Percentiles rank a stretch among this genome's conserved stretches.
These are phyloP conservation scores for Ustilago tritici DNA, from an alignment of 1,284 basidiomycete genomes.

Conservation along the genomic window DNA sequence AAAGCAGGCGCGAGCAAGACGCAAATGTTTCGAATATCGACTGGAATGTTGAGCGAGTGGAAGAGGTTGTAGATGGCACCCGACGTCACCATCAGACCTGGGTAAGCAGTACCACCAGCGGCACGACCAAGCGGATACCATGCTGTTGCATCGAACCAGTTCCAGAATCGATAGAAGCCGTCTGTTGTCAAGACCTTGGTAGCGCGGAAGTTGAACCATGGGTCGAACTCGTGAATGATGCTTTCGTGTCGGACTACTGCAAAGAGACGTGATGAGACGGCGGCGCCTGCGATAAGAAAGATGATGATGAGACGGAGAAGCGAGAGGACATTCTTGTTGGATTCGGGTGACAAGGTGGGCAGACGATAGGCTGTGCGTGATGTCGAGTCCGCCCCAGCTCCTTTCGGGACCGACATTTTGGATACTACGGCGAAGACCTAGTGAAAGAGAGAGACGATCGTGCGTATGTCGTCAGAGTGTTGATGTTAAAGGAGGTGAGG, in stretches of 20 bases:
- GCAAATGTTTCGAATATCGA: conserved; percentile 97
- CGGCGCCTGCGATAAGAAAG: conserved; percentile 75
- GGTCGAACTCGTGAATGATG: conserved; percentile 98
- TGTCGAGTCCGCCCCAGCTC: conserved; percentile 8
- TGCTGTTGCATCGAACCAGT: conserved; percentile 99
- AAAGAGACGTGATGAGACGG: conserved; percentile 94
- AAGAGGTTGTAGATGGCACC: conserved; percentile 95
- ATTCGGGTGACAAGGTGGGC: conserved; percentile 45
- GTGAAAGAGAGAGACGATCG: conserved; percentile 5
- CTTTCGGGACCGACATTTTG: conserved; percentile 24
- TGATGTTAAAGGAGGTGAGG: neutral
- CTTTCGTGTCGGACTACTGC: conserved; percentile 98
- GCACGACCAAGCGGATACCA: conserved; percentile 97
- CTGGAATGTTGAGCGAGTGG: conserved; percentile 88
- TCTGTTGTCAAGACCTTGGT: conserved; percentile 86
- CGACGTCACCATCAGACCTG: conserved; percentile 94
- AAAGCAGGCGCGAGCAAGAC: conserved; percentile 97
- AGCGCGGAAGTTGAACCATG: conserved; percentile 77
- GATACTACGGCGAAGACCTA: conserved; percentile 11
- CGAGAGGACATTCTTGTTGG: conserved; percentile 59
- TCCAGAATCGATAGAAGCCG: conserved; percentile 72
- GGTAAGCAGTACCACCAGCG: conserved; percentile 97
- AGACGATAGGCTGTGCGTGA: conserved; percentile 45
- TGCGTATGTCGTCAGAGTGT: conserved; percentile 1
- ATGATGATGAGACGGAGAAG: conserved; percentile 67